These are phyloP conservation scores for Pulveroboletus sp. DNA, from an alignment of 768 basidiomycete genomes.

Conservation along the genomic window DNA sequence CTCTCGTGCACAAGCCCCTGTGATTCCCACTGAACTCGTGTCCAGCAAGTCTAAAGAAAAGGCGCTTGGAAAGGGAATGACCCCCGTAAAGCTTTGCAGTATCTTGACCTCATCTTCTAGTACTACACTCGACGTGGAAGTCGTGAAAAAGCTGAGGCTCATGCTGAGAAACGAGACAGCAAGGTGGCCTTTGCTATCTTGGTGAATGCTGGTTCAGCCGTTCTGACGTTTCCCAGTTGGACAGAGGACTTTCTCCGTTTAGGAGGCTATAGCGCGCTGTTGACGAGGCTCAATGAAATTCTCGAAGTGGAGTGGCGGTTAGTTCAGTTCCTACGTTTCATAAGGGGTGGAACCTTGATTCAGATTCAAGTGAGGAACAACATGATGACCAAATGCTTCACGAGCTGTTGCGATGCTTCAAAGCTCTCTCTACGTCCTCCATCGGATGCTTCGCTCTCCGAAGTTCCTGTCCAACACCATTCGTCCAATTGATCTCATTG, in stretches of 20 bases:
- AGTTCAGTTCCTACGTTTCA: conserved; percentile 21
- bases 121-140: conserved; percentile 75
- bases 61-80: conserved; percentile 45
- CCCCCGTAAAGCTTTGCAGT: conserved; percentile 63
- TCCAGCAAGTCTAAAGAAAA: conserved; percentile 50
- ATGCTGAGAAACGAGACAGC: conserved; percentile 90
- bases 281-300: conserved; percentile 84
- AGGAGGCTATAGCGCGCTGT: conserved; percentile 81
- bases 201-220: not conserved
- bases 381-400: conserved; percentile 94
- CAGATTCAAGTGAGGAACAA: conserved; percentile 79
- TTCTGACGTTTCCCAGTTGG: conserved; percentile 54
- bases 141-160: conserved; percentile 82
- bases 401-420: conserved; percentile 89
- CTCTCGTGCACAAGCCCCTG: conserved; percentile 50
- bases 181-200: conserved; percentile 40
- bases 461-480: conserved; percentile 85
- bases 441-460: conserved; percentile 88
- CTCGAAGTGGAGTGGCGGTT: conserved; percentile 97
- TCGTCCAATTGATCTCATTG: conserved; percentile 73
- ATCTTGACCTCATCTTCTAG: conserved; percentile 66
- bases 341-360: conserved; percentile 6
- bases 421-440: conserved; percentile 85
- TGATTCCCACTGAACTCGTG: conserved; percentile 32
- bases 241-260: conserved; percentile 77